Base-by-base conservation (phyloP, 176 grass and related monocot genomes). In the Zoysia pacifica region DNA sequence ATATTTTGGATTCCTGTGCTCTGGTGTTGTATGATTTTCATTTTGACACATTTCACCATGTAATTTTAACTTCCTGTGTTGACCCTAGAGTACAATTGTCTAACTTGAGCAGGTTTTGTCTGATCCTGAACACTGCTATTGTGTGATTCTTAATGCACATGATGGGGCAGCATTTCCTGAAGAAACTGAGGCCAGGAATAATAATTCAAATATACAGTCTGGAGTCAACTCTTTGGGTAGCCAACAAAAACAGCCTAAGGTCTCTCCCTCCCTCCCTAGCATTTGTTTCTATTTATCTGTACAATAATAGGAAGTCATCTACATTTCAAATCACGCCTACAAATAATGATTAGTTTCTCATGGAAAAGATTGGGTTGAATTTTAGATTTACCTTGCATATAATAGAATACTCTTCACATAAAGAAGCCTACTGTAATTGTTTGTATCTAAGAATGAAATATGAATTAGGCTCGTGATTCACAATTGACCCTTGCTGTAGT, bases 161-260 rank as follows among this genome's bases (percentile, higher is more conserved):
- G 92, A 87, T 93, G 96, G 96, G 70, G 90, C 92, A 62, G 96
- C 92, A 82, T 99, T 95, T 94, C 96, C 92, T 72, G 81, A 91
- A 72, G 92, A 91, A 13, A 63, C 2, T 2, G 90, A 84, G 69
- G 20, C 28, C 15, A 62, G 77, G 12, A 73, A 74, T 16, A 40
- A 63, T 50, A 14, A 62, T 39, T 89, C 80, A 51, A 85, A 83
- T 81, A 12, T 55, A 54, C 70, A 77, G 82, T 43, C 65, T 19
- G 77, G 38, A 74, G 9, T 72, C 18, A 68, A 81, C 54, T 69
- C 48, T 73, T 73, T 79, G 37, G 62, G 37, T 69, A 79, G 45
- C 36, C 48, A 67, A 82, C 77, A 77, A n/a, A 89, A 67, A 62
- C 67, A 52, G 76, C 90, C 90, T 54, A 93, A 99, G 96, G 96